A percentile compares a stretch with the other conserved stretches of the same genome.
Conservation (phyloP, 1,284 basidiomycete species). For the Irpex sp. region DNA sequence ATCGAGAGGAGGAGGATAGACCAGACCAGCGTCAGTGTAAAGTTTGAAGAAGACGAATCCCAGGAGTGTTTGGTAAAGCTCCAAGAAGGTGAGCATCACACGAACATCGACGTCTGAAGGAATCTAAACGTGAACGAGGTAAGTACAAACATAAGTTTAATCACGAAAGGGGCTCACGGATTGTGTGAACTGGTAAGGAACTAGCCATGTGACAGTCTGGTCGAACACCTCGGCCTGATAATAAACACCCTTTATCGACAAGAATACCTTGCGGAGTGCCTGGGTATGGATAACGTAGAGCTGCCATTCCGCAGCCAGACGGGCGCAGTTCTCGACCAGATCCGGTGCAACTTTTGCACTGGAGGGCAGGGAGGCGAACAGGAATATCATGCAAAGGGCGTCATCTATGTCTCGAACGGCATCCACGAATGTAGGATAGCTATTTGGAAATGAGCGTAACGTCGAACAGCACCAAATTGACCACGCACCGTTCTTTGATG, state of each 20-base stretch:
- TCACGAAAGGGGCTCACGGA: constrained; percentile 49
- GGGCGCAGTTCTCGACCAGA: constrained; percentile 88
- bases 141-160: background rate
- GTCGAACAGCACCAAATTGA: background rate
- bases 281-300: constrained; percentile 91
- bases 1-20: constrained; percentile 95
- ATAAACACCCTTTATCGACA: constrained; percentile 98
- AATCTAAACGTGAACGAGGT: constrained; percentile 49
- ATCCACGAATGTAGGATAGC: constrained; percentile 97
- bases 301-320: constrained; percentile 92
- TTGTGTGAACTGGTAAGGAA: constrained; percentile 98
- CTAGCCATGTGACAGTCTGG: constrained; percentile 94
- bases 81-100: constrained; percentile 98
- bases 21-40: constrained; percentile 90
- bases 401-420: constrained; percentile 97
- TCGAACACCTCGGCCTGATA: constrained; percentile 96
- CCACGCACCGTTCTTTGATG: constrained; percentile 87
- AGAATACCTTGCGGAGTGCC: constrained; percentile 87
- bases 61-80: constrained; percentile 95
- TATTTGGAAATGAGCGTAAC: constrained; percentile 28
- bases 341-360: constrained; percentile 79
- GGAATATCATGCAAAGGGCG: constrained; percentile 91
- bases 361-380: constrained; percentile 89
- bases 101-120: constrained; percentile 96
- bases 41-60: constrained; percentile 98